Evolutionary conservation across 2,329 filamentous ascomycete genomes (phyloP), one percentile per base, ranked within the genome.

Genomic region (Kalaharituber pfeilii): DNA sequence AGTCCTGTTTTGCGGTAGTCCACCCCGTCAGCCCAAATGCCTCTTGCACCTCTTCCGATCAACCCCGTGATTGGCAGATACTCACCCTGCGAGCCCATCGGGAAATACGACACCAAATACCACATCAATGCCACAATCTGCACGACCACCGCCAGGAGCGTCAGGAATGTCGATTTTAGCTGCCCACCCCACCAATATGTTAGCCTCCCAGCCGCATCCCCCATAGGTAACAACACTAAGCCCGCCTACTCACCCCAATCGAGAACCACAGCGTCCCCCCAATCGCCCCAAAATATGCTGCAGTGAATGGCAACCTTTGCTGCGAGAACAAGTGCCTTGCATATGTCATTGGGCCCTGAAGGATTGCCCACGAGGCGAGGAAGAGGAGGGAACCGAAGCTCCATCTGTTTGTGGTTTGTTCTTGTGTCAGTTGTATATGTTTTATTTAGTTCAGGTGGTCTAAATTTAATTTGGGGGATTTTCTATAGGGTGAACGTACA

Each of bases 101-200:
- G 91, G 65, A 96, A 96, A 69, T 98, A 98, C 70, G 86, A 94
- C 68, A 96, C 81, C 49, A 95, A 75, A 70, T 96, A 96, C 89
- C 89, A 96, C 49, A 86, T 61, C 60, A 96, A 73, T 59, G 83
- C 84, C 52, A 81, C 80, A 53, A 96, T 74, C 68, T 98, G 91
- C 62, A 88, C 72, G 57, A 95, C 75, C 58, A 86, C 81, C 22
- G 87, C 84, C 59, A 95, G 72, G 53, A 96, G 73, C 15, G 91
- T 96, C 60, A 96, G 78, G 58, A 93, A 70, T 39, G 84, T 87
- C 66, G 76, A 89, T 67, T 83, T 83, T 61, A 94, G 80, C 87
- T 94, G 64, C 54, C 24, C 56, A 53, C n/a, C n/a, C 61, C 57
- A 60, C 65, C 60, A 64, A 66, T 69, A 49, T 53, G 36, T 22